Evolutionary conservation across 2,329 filamentous ascomycete genomes (phyloP).

Genomic region (Neurospora sp.): DNA sequence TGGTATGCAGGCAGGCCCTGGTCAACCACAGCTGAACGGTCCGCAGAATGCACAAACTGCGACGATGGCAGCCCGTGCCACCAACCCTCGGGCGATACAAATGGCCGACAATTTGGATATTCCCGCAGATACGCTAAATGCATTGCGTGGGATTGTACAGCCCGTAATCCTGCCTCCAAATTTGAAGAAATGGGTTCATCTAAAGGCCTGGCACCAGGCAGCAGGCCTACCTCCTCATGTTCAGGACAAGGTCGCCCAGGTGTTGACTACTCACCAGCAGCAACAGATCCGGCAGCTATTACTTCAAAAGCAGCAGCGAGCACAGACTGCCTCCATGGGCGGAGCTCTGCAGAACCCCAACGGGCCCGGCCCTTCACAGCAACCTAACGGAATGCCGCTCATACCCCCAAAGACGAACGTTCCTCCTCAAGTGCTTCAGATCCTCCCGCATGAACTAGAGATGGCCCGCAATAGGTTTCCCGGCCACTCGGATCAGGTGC

Average conservation of each 20-base stretch:
- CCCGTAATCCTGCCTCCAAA: constrained; percentile 26
- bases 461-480: constrained; percentile 16
- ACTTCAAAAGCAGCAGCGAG: constrained; percentile 13
- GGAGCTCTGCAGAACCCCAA: constrained; percentile 3
- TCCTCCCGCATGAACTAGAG: constrained; percentile 20
- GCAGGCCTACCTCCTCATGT: constrained; percentile 22
- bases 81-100: constrained; percentile 4
- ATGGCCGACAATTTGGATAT: constrained; percentile 41
- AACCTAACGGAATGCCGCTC: background rate
- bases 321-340: background rate
- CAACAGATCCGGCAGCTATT: constrained; percentile 12
- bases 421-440: constrained; percentile 14
- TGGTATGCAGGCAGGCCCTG: constrained; percentile 7
- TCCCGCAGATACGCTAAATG: constrained; percentile 26
- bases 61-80: constrained; percentile 9
- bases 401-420: constrained; percentile 15
- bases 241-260: constrained; percentile 13
- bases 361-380: constrained; percentile 7
- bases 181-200: constrained; percentile 38
- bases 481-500: background rate
- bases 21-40: constrained; percentile 4
- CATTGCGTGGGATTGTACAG: constrained; percentile 13
- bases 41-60: constrained; percentile 15
- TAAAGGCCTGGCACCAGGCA: constrained; percentile 32
- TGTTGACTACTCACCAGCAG: constrained; percentile 18